Evolutionary conservation across 2,329 filamentous ascomycete species (phyloP), one percentile per base, ranked within the genome.

Genomic region (Dendrostoma leiphaemia): DNA sequence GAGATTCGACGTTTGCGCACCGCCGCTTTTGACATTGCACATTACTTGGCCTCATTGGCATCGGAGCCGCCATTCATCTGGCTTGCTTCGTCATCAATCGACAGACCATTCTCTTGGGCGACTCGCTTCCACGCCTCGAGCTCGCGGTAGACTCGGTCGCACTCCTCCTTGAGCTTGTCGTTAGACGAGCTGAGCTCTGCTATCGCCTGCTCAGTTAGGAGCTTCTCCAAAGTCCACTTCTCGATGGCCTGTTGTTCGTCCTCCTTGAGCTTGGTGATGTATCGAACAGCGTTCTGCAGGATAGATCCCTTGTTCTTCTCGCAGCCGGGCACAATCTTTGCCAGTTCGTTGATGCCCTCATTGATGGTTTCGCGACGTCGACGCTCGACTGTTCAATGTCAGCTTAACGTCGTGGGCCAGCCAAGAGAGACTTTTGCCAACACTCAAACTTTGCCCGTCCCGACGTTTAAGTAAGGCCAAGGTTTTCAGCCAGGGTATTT

Each of bases 231-330:
- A 4, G 90, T 93, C 89, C 90, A 94, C 72, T 96, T 91, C 69
- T 96, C 93, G 59, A 96, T 91, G 69, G 96, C 96, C 60, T 94
- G 89, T 15, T 89, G 84, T 69, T 96, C 93, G 63, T 96, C 95
- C 69, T 97, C 91, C 69, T 94, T 95, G 35, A 99, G 82, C 67
- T 97, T 91, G 10, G 86, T 89, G 68, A 99, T 97, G 75, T 96
- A 97, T 60, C 91, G 86, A 9, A 97, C 93, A 0, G 94, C 91
- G 31, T 93, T 90, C 68, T 95, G 90, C 34, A 99, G 78, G 60
- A 99, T 97, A 2, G 91, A 95, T 1, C 94, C 94, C 74, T 99
- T 99, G 78, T 99, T 97, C 80, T 97, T 99, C 73, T 99, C 94
- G 65, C 93, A 97, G 13, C 91, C 91, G 0, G 94, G 94, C 0